phyloP scores from a whole-genome alignment of 805 yeast species.

The Wickerhamiella alocasiicola region DNA sequence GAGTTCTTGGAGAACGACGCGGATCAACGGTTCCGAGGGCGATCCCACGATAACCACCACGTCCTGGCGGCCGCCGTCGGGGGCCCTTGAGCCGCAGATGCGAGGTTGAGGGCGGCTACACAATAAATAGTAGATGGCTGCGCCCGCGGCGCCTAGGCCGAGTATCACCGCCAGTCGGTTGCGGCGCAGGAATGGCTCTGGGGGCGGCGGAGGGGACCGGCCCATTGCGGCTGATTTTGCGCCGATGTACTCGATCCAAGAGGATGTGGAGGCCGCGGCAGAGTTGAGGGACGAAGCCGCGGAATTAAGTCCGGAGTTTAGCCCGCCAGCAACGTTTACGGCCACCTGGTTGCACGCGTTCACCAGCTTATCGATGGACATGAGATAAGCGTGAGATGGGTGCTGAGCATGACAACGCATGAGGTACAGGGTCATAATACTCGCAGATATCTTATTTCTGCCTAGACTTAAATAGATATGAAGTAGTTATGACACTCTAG shows the following conservation, averaged over 20 bases:
- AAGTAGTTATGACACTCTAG: no score
- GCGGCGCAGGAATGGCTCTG: constrained; percentile 5
- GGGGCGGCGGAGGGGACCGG: constrained; percentile 8
- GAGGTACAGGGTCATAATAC: no score
- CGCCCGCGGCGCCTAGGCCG: constrained; percentile 8
- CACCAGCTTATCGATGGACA: constrained; percentile 1
- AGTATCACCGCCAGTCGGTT: neutral
- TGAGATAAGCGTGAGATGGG: no score
- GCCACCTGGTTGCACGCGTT: constrained; percentile 1
- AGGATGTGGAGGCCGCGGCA: neutral
- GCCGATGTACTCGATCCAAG: neutral
- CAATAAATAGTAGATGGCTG: neutral
- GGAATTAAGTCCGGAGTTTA: neutral
- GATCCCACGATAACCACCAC: constrained; percentile 67
- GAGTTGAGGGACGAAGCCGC: neutral
- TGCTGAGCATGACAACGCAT: no score
- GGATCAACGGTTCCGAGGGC: constrained; percentile 60
- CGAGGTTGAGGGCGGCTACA: constrained; percentile 15
- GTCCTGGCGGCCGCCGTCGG: constrained; percentile 63
- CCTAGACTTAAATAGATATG: no score
- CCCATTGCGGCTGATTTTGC: neutral
- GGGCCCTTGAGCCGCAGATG: constrained; percentile 48
- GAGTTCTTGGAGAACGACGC: constrained; percentile 58
- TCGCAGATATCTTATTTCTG: no score
- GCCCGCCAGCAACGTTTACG: neutral